These are phyloP conservation scores for Buddleja alternifolia DNA, from an alignment of 257 asterid genomes.

Conservation along the genomic window DNA sequence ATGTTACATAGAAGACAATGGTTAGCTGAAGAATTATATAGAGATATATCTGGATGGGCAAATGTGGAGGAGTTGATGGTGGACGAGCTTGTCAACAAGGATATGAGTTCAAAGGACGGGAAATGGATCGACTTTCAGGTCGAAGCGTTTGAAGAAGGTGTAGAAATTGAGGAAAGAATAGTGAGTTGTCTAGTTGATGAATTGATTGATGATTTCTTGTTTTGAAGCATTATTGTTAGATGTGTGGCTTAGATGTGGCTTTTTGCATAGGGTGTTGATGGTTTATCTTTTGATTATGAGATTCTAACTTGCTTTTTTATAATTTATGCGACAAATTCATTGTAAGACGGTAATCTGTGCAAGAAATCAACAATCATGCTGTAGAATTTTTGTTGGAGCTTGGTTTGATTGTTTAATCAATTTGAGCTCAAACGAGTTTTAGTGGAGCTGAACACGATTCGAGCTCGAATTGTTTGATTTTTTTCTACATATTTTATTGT, in stretches of 20 bases:
- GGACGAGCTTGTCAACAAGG: constrained; percentile 89
- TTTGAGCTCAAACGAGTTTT: no score
- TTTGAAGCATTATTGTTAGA: constrained; percentile 33
- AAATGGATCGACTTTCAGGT: constrained; percentile 82
- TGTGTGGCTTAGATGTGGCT: no score
- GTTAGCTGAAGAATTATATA: constrained; percentile 77
- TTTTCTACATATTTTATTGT: no score
- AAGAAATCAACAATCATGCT: no score
- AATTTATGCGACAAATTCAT: neutral
- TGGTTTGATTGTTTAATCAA: no score
- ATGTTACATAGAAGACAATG: constrained; percentile 46
- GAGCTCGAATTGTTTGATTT: no score
- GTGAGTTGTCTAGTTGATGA: constrained; percentile 73
- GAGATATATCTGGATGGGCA: constrained; percentile 73
- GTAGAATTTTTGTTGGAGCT: no score
- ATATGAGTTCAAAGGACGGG: constrained; percentile 81
- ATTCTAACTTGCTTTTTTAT: constrained; percentile 29
- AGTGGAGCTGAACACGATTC: no score
- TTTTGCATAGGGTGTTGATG: constrained; percentile 9
- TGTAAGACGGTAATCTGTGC: constrained; percentile 2
- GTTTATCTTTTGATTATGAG: neutral
- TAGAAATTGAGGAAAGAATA: constrained; percentile 74
- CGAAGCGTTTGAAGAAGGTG: constrained; percentile 81
- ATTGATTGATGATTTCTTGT: constrained; percentile 61
- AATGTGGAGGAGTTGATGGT: constrained; percentile 78